Evolutionary conservation across 805 yeast species (phyloP).

Genomic region (Kuraishia hungarica): DNA sequence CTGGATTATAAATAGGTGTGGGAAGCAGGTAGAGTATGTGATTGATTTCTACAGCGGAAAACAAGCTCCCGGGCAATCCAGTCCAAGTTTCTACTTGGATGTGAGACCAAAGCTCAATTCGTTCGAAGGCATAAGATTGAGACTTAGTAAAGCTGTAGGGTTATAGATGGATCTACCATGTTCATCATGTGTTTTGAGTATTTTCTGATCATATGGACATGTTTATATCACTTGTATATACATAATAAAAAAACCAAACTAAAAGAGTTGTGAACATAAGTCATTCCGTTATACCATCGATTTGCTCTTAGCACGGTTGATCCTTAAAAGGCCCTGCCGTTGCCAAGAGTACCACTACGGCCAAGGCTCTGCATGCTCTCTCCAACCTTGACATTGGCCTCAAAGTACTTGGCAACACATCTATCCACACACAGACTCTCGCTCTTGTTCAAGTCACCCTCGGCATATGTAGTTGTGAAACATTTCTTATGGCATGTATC

Average conservation of each 20-base stretch:
- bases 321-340: neutral
- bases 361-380: slow-evolving; percentile 43
- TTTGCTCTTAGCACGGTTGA: neutral
- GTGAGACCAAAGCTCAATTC: slow-evolving; percentile 87
- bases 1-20: slow-evolving; percentile 86
- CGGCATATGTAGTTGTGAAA: slow-evolving; percentile 55
- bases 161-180: slow-evolving; percentile 14
- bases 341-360: slow-evolving; percentile 22
- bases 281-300: slow-evolving; percentile 1
- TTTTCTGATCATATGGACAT: slow-evolving; percentile 1
- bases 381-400: slow-evolving; percentile 90
- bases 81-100: slow-evolving; percentile 67
- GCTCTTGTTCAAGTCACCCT: slow-evolving; percentile 66
- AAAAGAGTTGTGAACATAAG: slow-evolving; percentile 3
- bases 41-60: slow-evolving; percentile 80
- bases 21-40: slow-evolving; percentile 76
- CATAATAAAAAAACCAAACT: neutral
- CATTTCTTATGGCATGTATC: slow-evolving; percentile 87
- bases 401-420: slow-evolving; percentile 93
- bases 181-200: neutral
- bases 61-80: slow-evolving; percentile 24
- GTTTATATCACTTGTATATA: neutral
- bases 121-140: slow-evolving; percentile 69
- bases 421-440: slow-evolving; percentile 89
- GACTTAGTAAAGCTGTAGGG: slow-evolving; percentile 59